Base-by-base conservation (phyloP, 345 rosid genomes). In the Pseudoturritis turrita region DNA sequence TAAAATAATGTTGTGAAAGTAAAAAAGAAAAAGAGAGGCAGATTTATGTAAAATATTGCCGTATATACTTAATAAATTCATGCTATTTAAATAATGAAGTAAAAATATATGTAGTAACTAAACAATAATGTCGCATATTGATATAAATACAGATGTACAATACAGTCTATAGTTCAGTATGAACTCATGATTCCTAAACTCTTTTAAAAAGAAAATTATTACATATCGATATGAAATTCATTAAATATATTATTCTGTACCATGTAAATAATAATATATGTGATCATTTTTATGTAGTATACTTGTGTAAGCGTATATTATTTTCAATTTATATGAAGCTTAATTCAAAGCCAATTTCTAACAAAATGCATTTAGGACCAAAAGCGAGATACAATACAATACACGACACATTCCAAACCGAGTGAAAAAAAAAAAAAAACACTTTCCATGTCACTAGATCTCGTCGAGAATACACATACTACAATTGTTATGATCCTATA, bases 381-480 rank as follows among this genome's bases (percentile, higher is more conserved):
- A 51, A n/a, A 23, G 11, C 23, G 43, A 47, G 45, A 41, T n/a
- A n/a, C n/a, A n/a, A n/a, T n/a, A n/a, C n/a, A n/a, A n/a, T n/a
- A n/a, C 33, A 29, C 7, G 19, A 29, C 35, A 57, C 33, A 33
- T 46, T 22, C 57, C 19, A 21, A 49, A 21, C 7, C 22, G 23
- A 33, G 26, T 29, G 33, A 29, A 1, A 29, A 7, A 7, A 11
- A 13, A 1, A 13, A 25, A 17, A 5, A 39, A 56, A 31, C 33
- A 47, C 26, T 51, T 43, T 41, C 23, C 61, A 35, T 44, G 56
- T 72, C 56, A 35, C 19, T 62, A 44, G 54, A 63, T 22, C 15
- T 45, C 17, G n/a, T 56, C 41, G 14, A 41, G 31, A 51, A 67
- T 40, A 41, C 78, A 51, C 47, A 75, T 37, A 43, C 78, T 28